phyloP scores from a whole-genome alignment of 2,329 filamentous ascomycete genomes.

The Ascochyta clinopodiicola region DNA sequence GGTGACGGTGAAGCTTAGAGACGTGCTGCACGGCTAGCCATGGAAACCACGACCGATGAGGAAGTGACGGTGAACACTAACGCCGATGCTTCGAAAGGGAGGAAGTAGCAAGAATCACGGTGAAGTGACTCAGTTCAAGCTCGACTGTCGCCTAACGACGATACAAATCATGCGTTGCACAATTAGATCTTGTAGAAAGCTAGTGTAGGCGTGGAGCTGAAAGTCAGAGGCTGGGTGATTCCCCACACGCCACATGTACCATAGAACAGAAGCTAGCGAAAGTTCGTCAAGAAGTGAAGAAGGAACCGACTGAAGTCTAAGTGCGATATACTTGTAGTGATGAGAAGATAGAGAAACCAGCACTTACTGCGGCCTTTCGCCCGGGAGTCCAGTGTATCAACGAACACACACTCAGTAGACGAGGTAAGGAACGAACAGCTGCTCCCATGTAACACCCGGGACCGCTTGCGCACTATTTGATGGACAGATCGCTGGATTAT shows the following conservation, averaged over 20 bases:
- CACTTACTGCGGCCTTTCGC: not conserved
- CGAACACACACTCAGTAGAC: not conserved
- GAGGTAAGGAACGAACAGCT: not conserved
- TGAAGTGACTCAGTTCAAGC: not conserved
- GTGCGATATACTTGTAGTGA: not conserved
- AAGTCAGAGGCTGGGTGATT: not conserved
- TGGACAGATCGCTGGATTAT: not conserved
- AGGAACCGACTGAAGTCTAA: not conserved
- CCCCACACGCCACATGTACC: not conserved
- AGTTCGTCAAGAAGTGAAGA: not conserved
- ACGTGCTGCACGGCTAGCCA: not conserved
- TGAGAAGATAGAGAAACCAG: not conserved
- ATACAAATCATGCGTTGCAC: not conserved
- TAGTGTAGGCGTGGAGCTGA: not conserved
- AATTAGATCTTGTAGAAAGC: not conserved
- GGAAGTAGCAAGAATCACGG: not conserved
- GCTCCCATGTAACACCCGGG: not conserved
- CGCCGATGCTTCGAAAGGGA: not conserved
- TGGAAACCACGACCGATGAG: conserved; percentile 1
- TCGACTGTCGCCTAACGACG: no score
- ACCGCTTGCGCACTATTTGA: not conserved
- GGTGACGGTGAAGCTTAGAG: not conserved
- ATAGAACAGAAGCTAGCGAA: not conserved
- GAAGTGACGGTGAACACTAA: conserved; percentile 1
- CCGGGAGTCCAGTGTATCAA: not conserved